Percentiles rank a stretch among this genome's conserved stretches.
Conservation (phyloP, 805 yeast genomes). For the Komagataella pseudopastoris region DNA sequence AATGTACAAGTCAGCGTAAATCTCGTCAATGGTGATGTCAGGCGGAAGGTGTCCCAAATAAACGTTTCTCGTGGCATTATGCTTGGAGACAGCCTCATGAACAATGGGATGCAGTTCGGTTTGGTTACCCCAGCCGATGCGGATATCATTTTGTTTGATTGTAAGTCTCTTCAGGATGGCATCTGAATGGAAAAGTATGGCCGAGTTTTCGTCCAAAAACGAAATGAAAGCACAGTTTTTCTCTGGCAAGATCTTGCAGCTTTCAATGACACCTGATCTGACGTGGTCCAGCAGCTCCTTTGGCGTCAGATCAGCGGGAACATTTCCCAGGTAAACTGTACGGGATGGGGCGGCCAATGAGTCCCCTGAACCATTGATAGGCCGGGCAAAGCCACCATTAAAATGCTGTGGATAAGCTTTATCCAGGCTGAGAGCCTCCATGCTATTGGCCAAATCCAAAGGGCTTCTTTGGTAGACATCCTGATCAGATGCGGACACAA, state of each 20-base stretch:
- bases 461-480: not conserved
- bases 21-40: conserved; percentile 51
- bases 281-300: conserved; percentile 82
- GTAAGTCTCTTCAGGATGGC: conserved; percentile 75
- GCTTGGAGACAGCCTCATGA: conserved; percentile 60
- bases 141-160: conserved; percentile 68
- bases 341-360: conserved; percentile 29
- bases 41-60: conserved; percentile 66
- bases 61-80: conserved; percentile 89
- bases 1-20: conserved; percentile 48
- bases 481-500: not conserved
- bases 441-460: not conserved
- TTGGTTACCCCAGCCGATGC: conserved; percentile 90
- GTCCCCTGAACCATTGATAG: not conserved
- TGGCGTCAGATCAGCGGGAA: conserved; percentile 70
- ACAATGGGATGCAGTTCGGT: conserved; percentile 65
- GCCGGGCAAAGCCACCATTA: not conserved
- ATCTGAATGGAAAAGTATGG: conserved; percentile 85
- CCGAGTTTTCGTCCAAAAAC: conserved; percentile 79
- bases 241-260: conserved; percentile 61
- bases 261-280: conserved; percentile 80
- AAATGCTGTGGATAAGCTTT: not conserved
- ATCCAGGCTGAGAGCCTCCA: not conserved
- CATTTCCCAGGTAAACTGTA: conserved; percentile 81
- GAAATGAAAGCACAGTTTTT: conserved; percentile 86